Conservation (phyloP, 345 rosid genomes). For the Corchorus olitorius region DNA sequence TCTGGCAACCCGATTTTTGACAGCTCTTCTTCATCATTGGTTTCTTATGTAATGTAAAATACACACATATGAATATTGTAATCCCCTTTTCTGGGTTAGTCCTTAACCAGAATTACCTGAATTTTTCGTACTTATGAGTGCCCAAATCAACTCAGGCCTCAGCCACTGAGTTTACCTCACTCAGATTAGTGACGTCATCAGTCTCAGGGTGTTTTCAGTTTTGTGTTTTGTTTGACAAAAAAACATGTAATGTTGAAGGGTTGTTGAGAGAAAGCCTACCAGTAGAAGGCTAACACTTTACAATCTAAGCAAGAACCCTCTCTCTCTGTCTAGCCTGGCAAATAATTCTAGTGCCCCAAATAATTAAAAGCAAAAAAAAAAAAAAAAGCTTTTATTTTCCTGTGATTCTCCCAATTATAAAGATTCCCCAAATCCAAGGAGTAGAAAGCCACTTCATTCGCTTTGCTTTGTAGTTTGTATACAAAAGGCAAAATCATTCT, state of each 20-base stretch:
- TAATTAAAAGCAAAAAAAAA: too few species aligned
- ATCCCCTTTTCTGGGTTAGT: not conserved
- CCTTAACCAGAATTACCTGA: not conserved
- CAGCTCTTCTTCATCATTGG: not conserved
- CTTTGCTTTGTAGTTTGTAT: not conserved
- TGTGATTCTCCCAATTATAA: not conserved
- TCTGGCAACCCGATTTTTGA: not conserved
- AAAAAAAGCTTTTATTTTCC: not conserved
- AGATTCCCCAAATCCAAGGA: not conserved
- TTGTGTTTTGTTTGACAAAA: not conserved
- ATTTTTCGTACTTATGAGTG: not conserved
- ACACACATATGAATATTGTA: too few species aligned
- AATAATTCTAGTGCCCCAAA: not conserved
- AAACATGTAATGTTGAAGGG: not conserved
- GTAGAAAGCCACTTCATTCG: not conserved
- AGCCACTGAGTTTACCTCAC: not conserved
- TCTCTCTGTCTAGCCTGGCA: not conserved
- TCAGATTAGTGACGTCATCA: not conserved
- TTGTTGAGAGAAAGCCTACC: conserved; percentile 4
- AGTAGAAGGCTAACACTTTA: too few species aligned
- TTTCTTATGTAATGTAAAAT: not conserved
- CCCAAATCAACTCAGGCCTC: not conserved
- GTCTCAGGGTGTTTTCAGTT: not conserved
- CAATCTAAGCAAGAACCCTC: not conserved
- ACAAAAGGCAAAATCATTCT: not conserved